Evolutionary conservation across 495 filamentous ascomycete species (phyloP).

Genomic region (Aspergillus egyptiacus): DNA sequence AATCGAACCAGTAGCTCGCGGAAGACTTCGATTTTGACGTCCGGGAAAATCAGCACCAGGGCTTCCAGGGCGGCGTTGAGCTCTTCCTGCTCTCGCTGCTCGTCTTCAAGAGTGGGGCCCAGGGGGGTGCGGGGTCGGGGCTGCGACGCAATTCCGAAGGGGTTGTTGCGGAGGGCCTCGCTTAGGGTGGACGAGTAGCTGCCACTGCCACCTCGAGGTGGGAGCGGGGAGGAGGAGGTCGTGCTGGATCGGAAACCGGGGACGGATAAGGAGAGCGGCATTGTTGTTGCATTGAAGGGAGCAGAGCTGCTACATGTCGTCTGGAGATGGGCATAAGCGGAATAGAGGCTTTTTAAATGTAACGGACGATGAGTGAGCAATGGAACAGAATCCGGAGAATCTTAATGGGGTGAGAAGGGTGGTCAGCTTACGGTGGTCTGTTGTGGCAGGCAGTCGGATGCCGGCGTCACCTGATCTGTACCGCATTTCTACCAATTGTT

Average conservation of each 20-base stretch:
- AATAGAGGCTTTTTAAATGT: neutral
- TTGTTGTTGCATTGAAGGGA: conserved; percentile 20
- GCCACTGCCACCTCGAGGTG: conserved; percentile 3
- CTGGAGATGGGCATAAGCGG: neutral
- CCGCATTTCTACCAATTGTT: too few relatives aligned
- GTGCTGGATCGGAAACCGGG: conserved; percentile 36
- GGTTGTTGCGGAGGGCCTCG: conserved; percentile 41
- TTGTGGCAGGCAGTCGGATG: neutral
- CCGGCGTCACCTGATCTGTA: neutral
- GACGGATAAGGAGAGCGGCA: conserved; percentile 41
- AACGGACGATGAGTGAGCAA: neutral
- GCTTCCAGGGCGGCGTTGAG: conserved; percentile 69
- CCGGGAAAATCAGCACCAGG: conserved; percentile 75
- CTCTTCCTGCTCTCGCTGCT: conserved; percentile 48
- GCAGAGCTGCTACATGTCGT: conserved; percentile 33
- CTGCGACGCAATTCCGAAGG: conserved; percentile 35
- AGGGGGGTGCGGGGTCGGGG: conserved; percentile 23
- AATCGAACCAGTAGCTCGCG: conserved; percentile 79
- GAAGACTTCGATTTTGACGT: conserved; percentile 86
- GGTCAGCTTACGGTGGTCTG: neutral
- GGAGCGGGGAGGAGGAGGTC: conserved; percentile 29
- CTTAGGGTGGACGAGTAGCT: conserved; percentile 33
- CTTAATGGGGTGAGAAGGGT: neutral
- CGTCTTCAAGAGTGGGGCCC: conserved; percentile 24
- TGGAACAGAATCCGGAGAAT: neutral